These are phyloP conservation scores for Dichomitus squalens DNA, from an alignment of 1,284 basidiomycete species.

Conservation along the genomic window DNA sequence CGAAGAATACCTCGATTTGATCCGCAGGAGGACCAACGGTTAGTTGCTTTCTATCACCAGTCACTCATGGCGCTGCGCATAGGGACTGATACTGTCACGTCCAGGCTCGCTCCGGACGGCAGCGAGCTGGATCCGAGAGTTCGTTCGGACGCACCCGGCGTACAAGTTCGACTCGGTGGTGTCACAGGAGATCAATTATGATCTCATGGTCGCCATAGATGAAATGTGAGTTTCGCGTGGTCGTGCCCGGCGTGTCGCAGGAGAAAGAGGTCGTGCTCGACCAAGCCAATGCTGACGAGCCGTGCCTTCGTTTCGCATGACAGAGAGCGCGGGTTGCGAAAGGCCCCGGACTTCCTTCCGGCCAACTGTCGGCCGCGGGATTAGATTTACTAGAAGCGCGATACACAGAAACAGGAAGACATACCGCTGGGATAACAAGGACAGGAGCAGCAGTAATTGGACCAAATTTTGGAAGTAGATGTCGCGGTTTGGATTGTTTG, in stretches of 20 bases:
- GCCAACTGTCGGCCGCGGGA: constrained; percentile 5
- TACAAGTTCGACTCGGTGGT: constrained; percentile 95
- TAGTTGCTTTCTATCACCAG: constrained; percentile 25
- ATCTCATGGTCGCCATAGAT: constrained; percentile 90
- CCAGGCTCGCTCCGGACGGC: constrained; percentile 84
- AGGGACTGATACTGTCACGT: background rate
- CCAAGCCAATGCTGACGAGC: too few species aligned
- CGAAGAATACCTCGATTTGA: constrained; percentile 77
- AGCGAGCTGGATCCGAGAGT: constrained; percentile 92
- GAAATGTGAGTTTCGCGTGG: constrained; percentile 67
- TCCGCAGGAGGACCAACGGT: constrained; percentile 84
- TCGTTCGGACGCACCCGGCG: constrained; percentile 85
- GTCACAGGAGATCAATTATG: constrained; percentile 91
- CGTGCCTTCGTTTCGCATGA: too few species aligned
- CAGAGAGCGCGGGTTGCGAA: constrained; percentile 31
- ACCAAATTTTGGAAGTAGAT: background rate
- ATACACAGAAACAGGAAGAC: too few species aligned
- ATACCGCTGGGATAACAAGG: too few species aligned
- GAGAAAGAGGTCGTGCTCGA: too few species aligned
- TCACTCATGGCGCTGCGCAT: background rate
- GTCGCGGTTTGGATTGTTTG: background rate
- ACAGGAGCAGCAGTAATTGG: too few species aligned
- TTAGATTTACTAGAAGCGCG: background rate
- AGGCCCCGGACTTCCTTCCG: constrained; percentile 28
- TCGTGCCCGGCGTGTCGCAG: background rate